phyloP scores from a whole-genome alignment of 2,329 filamentous ascomycete genomes.

The Diplodia corticola region DNA sequence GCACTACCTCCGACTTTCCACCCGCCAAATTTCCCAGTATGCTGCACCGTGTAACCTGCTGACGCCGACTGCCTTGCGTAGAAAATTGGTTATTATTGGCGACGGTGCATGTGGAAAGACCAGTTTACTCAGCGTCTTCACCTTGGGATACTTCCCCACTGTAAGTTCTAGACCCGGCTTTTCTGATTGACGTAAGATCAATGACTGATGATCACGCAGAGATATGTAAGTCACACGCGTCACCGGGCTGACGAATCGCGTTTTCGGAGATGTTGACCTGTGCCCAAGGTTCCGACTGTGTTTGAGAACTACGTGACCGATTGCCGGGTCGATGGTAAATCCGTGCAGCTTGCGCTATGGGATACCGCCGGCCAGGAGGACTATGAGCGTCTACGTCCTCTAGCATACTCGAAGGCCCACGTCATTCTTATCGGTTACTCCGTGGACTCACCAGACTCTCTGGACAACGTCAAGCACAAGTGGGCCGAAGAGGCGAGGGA shows the following conservation, averaged over 20 bases:
- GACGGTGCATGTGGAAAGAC: slow-evolving; percentile 99
- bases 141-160: slow-evolving; percentile 94
- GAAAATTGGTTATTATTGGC: slow-evolving; percentile 95
- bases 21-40: not conserved
- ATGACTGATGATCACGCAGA: slow-evolving; percentile 26
- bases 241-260: not conserved
- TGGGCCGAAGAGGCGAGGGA: slow-evolving; percentile 97
- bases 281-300: slow-evolving; percentile 81
- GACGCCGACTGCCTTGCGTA: slow-evolving; percentile 42
- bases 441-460: slow-evolving; percentile 89
- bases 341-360: slow-evolving; percentile 97
- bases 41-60: slow-evolving; percentile 20
- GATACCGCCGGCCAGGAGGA: slow-evolving; percentile 99
- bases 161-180: slow-evolving; percentile 58
- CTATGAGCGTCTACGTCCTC: slow-evolving; percentile 89
- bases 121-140: slow-evolving; percentile 95
- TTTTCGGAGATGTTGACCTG: not conserved
- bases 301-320: slow-evolving; percentile 99
- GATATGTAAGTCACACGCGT: slow-evolving; percentile 29
- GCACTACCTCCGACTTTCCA: slow-evolving; percentile 9
- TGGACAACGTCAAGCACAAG: slow-evolving; percentile 99
- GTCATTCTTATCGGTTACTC: slow-evolving; percentile 96
- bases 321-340: slow-evolving; percentile 96
- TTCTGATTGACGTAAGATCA: slow-evolving; percentile 6
- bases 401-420: slow-evolving; percentile 96